A percentile compares a stretch with the other conserved stretches of the same genome.
Conservation (phyloP, 305 asterid genomes). For the Salvia sclarea region DNA sequence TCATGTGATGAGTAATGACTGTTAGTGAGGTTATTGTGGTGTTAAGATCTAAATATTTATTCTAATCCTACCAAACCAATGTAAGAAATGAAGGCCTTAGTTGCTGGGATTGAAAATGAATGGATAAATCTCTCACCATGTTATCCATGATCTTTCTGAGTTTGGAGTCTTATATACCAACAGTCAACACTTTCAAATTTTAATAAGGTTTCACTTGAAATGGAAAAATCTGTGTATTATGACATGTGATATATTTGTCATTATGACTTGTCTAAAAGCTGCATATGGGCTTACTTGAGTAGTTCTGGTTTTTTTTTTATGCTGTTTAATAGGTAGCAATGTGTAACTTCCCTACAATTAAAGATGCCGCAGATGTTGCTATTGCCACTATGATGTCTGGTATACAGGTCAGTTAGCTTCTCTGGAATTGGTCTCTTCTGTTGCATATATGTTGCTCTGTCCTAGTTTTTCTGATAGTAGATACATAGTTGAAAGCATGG, state of each 20-base stretch:
- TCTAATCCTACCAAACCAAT: background rate
- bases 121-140: background rate
- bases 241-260: background rate
- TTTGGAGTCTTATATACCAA: background rate
- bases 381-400: conserved; percentile 92
- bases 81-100: background rate
- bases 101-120: background rate
- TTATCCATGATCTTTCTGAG: background rate
- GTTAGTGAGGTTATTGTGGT: background rate
- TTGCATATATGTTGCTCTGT: background rate
- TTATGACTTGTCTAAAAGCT: conserved; percentile 20
- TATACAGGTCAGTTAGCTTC: conserved; percentile 64
- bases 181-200: background rate
- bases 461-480: conserved; percentile 3
- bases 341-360: conserved; percentile 93
- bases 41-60: background rate
- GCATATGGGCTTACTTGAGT: conserved; percentile 2
- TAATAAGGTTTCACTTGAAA: conserved; percentile 14
- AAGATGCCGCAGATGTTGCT: conserved; percentile 99
- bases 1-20: background rate
- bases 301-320: background rate
- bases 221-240: conserved; percentile 17
- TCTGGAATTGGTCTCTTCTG: conserved; percentile 6
- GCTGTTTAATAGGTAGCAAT: conserved; percentile 72
- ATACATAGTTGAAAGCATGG: background rate